A percentile compares a stretch with the other conserved stretches of the same genome.
Conservation (phyloP, 2,329 filamentous ascomycete species). For the Diplodia corticola region DNA sequence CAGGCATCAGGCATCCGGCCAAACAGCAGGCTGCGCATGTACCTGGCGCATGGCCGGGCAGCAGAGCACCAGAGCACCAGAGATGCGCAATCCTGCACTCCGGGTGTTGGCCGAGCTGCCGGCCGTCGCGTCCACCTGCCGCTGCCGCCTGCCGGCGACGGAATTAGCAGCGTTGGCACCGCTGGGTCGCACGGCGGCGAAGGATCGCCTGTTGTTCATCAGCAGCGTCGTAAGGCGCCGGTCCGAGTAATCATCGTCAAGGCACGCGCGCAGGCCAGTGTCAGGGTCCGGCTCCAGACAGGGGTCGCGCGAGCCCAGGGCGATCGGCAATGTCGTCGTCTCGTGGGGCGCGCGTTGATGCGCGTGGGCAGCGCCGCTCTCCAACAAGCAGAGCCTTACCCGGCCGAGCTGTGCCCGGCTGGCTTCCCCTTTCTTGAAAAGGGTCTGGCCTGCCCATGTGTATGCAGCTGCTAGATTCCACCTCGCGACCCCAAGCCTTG, state of each 20-base stretch:
- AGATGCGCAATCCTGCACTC: no score
- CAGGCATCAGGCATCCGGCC: slow-evolving; percentile 8
- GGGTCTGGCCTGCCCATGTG: slow-evolving; percentile 4
- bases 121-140: not conserved
- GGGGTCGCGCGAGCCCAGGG: not conserved
- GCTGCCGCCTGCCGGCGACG: not conserved
- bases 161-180: not conserved
- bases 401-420: not conserved
- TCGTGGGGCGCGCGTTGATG: slow-evolving; percentile 7
- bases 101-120: not conserved
- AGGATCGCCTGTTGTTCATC: not conserved
- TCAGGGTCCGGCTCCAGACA: slow-evolving; percentile 2
- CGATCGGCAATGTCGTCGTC: slow-evolving; percentile 18
- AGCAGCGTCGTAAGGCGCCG: not conserved
- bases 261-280: not conserved
- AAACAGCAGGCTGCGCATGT: slow-evolving; percentile 13
- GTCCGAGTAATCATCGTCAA: slow-evolving; percentile 3
- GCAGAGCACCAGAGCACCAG: no score
- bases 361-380: not conserved
- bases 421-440: slow-evolving; percentile 9
- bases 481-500: not conserved
- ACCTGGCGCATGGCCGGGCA: not conserved
- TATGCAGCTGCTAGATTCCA: not conserved
- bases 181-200: not conserved
- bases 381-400: not conserved